Conservation (phyloP, 495 filamentous ascomycete species). For the Daldinia childiae region DNA sequence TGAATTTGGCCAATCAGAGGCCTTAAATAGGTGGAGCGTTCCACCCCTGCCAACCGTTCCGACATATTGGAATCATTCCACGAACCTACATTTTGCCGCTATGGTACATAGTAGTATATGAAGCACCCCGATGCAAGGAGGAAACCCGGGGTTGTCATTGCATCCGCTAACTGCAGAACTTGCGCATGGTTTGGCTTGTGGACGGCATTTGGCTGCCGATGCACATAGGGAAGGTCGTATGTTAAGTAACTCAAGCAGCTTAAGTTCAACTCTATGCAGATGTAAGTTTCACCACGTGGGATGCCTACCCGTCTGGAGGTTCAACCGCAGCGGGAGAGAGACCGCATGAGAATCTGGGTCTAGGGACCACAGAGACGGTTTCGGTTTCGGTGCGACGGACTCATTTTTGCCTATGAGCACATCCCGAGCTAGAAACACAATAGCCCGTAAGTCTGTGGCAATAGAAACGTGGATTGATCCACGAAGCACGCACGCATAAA, state of each 20-base stretch:
- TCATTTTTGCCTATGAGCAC: constrained; percentile 4
- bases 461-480: neutral
- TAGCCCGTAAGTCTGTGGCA: too few species aligned
- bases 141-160: neutral
- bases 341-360: constrained; percentile 16
- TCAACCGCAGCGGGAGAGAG: constrained; percentile 32
- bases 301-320: constrained; percentile 26
- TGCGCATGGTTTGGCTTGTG: neutral
- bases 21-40: too few species aligned
- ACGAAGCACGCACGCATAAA: neutral
- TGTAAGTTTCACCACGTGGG: constrained; percentile 33
- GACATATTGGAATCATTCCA: too few species aligned
- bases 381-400: constrained; percentile 17
- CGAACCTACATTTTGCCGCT: too few species aligned
- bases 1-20: too few species aligned
- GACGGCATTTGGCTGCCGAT: neutral
- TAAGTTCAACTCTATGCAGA: neutral
- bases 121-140: neutral
- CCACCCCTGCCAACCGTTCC: too few species aligned
- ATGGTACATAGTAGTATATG: neutral
- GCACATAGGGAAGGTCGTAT: neutral
- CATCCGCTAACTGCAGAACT: neutral
- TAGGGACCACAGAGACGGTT: constrained; percentile 14
- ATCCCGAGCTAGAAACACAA: neutral
- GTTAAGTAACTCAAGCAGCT: neutral